A percentile compares a stretch with the other conserved stretches of the same genome.
phyloP scores from a whole-genome alignment of 805 yeast genomes.

The Ogataea methanolica region DNA sequence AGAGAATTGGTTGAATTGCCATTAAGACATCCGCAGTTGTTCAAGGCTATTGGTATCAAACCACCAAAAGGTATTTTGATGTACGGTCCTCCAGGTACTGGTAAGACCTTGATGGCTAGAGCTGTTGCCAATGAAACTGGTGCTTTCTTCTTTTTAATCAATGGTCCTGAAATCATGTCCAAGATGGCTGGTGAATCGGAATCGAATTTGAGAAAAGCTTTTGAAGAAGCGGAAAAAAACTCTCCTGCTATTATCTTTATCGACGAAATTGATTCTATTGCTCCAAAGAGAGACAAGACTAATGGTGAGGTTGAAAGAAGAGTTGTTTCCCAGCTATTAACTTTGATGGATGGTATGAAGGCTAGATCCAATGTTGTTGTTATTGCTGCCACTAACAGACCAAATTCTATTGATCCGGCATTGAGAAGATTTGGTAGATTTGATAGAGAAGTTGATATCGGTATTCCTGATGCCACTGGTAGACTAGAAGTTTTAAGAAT shows the following conservation, averaged over 20 bases:
- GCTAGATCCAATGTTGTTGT: slow-evolving; percentile 98
- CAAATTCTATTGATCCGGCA: slow-evolving; percentile 83
- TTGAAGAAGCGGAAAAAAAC: slow-evolving; percentile 98
- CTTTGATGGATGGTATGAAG: slow-evolving; percentile 99
- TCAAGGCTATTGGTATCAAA: slow-evolving; percentile 96
- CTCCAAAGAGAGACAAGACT: slow-evolving; percentile 99
- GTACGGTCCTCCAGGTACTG: slow-evolving; percentile 99
- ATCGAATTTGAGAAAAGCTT: slow-evolving; percentile 94
- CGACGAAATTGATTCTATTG: slow-evolving; percentile 98
- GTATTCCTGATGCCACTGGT: slow-evolving; percentile 97
- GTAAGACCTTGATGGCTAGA: slow-evolving; percentile 98
- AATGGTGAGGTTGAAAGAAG: slow-evolving; percentile 99
- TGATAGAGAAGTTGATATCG: slow-evolving; percentile 83
- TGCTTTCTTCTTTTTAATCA: slow-evolving; percentile 95
- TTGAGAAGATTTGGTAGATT: slow-evolving; percentile 82
- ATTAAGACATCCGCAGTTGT: slow-evolving; percentile 95
- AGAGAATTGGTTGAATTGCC: slow-evolving; percentile 98
- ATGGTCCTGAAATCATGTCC: slow-evolving; percentile 99
- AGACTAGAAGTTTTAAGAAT: slow-evolving; percentile 95
- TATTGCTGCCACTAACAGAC: slow-evolving; percentile 94
- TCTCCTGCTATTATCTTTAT: slow-evolving; percentile 97
- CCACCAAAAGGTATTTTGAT: slow-evolving; percentile 97
- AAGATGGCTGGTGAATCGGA: slow-evolving; percentile 99
- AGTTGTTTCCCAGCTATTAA: slow-evolving; percentile 95
- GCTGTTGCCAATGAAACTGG: slow-evolving; percentile 99